Conservation (phyloP, 805 yeast species). For the Lipomyces starkeyi region DNA sequence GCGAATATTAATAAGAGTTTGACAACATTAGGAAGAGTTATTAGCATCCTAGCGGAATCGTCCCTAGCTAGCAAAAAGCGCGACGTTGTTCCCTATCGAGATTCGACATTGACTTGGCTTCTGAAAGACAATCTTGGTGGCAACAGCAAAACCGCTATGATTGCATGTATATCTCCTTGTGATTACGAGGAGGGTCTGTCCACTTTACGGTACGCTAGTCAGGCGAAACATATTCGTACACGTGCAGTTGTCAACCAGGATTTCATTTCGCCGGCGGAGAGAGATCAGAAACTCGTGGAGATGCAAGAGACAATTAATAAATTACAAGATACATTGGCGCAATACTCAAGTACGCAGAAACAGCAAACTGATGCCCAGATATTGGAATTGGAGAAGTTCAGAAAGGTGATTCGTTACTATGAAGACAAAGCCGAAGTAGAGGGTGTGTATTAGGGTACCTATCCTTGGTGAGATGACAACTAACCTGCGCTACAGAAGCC, state of each 20-base stretch:
- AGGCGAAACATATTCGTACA: constrained; percentile 72
- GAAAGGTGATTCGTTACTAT: constrained; percentile 42
- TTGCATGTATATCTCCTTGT: constrained; percentile 74
- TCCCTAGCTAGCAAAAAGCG: constrained; percentile 58
- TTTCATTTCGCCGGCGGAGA: constrained; percentile 47
- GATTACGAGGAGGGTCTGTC: constrained; percentile 78
- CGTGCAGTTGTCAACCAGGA: constrained; percentile 62
- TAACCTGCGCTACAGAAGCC: constrained; percentile 39
- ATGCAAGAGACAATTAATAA: constrained; percentile 50
- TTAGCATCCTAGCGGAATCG: constrained; percentile 50
- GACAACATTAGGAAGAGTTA: constrained; percentile 75
- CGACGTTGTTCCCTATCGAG: constrained; percentile 62
- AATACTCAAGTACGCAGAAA: constrained; percentile 34
- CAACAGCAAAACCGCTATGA: constrained; percentile 87
- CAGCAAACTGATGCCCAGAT: constrained; percentile 40
- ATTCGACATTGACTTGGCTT: constrained; percentile 70
- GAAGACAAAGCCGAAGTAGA: constrained; percentile 43
- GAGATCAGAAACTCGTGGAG: constrained; percentile 48
- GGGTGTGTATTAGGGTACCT: constrained; percentile 1
- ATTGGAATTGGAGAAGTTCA: constrained; percentile 43
- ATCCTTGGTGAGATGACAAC: not conserved
- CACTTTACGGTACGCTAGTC: constrained; percentile 77
- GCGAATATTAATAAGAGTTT: constrained; percentile 86
- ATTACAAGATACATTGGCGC: constrained; percentile 41
- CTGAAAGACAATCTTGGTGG: constrained; percentile 85